Evolutionary conservation across 106 monocot genomes (phyloP).

Genomic region (Platanthera zijinensis): DNA sequence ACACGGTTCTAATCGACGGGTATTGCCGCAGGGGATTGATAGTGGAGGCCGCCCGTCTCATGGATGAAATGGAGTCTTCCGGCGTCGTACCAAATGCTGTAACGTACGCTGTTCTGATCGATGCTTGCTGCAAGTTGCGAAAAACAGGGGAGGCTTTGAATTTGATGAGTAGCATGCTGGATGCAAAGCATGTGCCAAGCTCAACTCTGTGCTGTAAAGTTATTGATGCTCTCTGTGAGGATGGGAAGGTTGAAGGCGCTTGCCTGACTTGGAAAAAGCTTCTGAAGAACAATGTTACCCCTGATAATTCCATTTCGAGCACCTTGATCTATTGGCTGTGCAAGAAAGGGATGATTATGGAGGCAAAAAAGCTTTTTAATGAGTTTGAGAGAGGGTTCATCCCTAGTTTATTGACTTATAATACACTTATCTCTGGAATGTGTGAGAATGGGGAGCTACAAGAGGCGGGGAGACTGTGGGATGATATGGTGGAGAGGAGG

Average conservation of each 20-base stretch:
- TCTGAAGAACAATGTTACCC: conserved; percentile 50
- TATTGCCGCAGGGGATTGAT: conserved; percentile 41
- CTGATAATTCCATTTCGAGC: conserved; percentile 63
- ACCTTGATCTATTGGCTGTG: conserved; percentile 81
- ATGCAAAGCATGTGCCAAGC: conserved; percentile 34
- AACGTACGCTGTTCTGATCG: conserved; percentile 60
- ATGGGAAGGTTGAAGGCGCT: conserved; percentile 62
- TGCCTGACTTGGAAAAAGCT: conserved; percentile 60
- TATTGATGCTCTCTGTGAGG: conserved; percentile 63
- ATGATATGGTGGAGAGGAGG: conserved; percentile 67
- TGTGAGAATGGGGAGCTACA: conserved; percentile 77
- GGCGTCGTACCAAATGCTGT: conserved; percentile 44
- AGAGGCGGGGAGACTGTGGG: conserved; percentile 82
- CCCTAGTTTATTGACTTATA: conserved; percentile 56
- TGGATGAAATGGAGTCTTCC: conserved; percentile 73
- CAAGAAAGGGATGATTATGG: conserved; percentile 45
- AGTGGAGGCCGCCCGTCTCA: conserved; percentile 36
- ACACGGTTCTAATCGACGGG: conserved; percentile 54
- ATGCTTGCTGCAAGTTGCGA: conserved; percentile 39
- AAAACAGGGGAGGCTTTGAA: conserved; percentile 61
- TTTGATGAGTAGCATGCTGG: conserved; percentile 59
- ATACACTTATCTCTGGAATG: conserved; percentile 64
- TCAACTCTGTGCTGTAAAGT: conserved; percentile 62
- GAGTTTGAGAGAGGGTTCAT: conserved; percentile 56
- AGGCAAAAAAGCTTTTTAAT: conserved; percentile 56